Evolutionary conservation across 495 filamentous ascomycete species (phyloP).

Genomic region (Aspergillus bertholletiae): DNA sequence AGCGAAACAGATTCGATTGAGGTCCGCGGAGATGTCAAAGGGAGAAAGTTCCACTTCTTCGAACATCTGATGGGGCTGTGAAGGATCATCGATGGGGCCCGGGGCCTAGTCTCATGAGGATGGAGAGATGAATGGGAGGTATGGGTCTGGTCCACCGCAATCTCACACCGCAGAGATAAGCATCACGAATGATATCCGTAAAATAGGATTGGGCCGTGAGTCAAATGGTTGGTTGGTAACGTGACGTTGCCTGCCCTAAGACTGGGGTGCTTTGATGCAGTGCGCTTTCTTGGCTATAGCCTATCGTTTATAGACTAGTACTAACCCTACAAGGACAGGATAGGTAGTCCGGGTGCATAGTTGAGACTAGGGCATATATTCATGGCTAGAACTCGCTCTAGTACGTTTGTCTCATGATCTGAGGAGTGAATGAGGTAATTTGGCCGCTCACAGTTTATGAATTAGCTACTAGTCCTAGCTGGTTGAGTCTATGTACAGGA

Average conservation of each 20-base stretch:
- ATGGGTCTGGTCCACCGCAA: neutral
- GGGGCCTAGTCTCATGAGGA: neutral
- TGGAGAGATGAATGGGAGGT: neutral
- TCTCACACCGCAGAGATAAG: neutral
- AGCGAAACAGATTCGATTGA: neutral
- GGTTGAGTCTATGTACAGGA: neutral
- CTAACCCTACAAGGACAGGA: too few relatives aligned
- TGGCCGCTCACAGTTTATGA: neutral
- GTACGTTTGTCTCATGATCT: neutral
- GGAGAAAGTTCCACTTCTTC: constrained; percentile 1
- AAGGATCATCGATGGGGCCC: neutral
- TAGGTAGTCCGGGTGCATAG: neutral
- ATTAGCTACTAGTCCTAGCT: neutral
- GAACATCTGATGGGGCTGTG: constrained; percentile 1
- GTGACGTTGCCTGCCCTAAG: neutral
- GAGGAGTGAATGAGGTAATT: neutral
- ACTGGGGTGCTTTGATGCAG: neutral
- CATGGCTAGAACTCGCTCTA: neutral
- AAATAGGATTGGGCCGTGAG: neutral
- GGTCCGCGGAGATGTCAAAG: constrained; percentile 2
- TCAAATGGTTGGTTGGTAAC: neutral
- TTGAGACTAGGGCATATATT: neutral
- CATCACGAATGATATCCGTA: neutral
- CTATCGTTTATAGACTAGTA: neutral
- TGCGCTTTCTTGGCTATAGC: too few relatives aligned